Evolutionary conservation across 352 stramenopile genomes (phyloP).

Genomic region (Globisporangium uncinulatum): DNA sequence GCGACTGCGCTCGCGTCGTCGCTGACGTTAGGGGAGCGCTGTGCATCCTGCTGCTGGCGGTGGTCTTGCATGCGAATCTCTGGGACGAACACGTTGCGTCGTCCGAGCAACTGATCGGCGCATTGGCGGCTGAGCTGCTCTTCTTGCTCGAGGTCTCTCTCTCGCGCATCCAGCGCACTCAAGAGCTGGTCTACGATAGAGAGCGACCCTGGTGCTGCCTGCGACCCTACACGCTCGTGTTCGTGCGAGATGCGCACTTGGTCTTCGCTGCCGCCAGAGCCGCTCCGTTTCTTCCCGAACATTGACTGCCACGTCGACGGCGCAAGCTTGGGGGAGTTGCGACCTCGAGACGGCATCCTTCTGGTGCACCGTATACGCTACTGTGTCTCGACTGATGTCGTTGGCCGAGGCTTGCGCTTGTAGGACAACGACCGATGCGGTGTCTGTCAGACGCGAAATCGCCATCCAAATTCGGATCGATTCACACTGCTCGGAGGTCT

Average conservation of each 20-base stretch:
- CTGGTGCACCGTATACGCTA: neutral
- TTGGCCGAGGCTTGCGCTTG: neutral
- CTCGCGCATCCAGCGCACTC: slow-evolving; percentile 19
- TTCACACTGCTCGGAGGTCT: neutral
- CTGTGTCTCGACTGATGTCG: neutral
- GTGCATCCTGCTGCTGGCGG: neutral
- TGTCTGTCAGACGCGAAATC: no score
- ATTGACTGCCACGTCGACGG: slow-evolving; percentile 55
- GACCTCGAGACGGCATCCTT: slow-evolving; percentile 2
- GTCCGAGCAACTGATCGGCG: slow-evolving; percentile 45
- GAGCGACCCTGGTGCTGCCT: neutral
- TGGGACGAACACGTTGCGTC: slow-evolving; percentile 43
- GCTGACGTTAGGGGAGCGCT: neutral
- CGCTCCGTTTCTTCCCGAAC: slow-evolving; percentile 37
- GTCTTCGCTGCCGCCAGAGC: neutral
- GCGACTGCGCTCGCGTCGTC: slow-evolving; percentile 16
- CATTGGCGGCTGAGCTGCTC: slow-evolving; percentile 37
- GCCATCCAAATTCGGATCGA: neutral
- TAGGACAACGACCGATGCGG: neutral
- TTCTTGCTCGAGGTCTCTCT: slow-evolving; percentile 16
- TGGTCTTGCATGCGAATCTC: slow-evolving; percentile 14
- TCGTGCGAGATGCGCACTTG: neutral
- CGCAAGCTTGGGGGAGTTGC: slow-evolving; percentile 20
- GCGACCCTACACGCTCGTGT: neutral
- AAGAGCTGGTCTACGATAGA: slow-evolving; percentile 40